Evolutionary conservation across 208 protist genomes (phyloP), one percentile per base, ranked within the genome.

Genomic region (Leishmania martiniquensis): DNA sequence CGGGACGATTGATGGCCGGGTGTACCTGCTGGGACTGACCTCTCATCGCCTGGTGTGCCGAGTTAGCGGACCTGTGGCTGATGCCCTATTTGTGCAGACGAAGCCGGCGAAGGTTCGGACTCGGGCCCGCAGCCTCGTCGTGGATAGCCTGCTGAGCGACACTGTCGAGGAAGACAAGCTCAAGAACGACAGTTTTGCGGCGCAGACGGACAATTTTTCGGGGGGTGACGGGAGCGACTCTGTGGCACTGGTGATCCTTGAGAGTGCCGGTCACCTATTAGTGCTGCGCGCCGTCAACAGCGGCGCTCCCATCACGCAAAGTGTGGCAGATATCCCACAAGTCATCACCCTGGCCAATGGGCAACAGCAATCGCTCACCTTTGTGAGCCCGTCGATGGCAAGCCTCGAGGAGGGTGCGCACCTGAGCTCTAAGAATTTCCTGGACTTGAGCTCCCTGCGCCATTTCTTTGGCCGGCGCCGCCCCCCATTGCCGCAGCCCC

Each of bases 61-160:
- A 6, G 83, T 92, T 34, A 82, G 85, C 25, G 93, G 93, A 9
- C 93, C 93, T 17, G 87, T 97, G 66, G 85, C 87, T 9, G 93
- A 97, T 78, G 45, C 89, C 17, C 73, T 79, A 15, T 95, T 97
- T 83, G 87, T 90, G 32, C 74, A 81, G 69, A 90, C 83, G 65
- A 70, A 51, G 32, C 72, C 54, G 7, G 67, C 60, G 17, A 60
- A 67, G 52, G 49, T 6, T 0, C 72, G 71, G n/a, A 54, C 75
- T 49, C 37, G 60, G 49, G 65, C 78, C 49, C 85, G 85, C 52
- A 78, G 75, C 75, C n/a, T 44, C 60, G 80, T 77, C 20, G 83
- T 90, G 51, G 82, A 84, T 60, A 59, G 81, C 52, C 68, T 88
- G 1, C 60, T 93, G 15, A 34, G 74, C 47, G 83, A 82, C n/a